These are phyloP conservation scores for Blastobotrys robertii DNA, from an alignment of 805 yeast genomes.

Conservation along the genomic window DNA sequence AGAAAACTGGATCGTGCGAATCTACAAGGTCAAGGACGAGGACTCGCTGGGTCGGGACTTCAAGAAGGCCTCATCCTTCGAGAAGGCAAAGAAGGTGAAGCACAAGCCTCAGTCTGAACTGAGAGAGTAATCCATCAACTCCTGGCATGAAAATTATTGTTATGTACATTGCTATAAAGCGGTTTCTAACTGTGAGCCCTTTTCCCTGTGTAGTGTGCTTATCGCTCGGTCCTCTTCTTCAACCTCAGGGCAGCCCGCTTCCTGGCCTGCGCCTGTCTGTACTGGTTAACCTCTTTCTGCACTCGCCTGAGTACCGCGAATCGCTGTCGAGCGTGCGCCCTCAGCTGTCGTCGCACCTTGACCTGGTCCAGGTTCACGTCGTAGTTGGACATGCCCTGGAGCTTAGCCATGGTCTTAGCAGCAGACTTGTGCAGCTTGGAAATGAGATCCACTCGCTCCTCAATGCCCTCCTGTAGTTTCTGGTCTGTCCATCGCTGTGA, in stretches of 20 bases:
- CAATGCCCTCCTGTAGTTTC: conserved; percentile 1
- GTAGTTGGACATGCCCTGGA: conserved; percentile 2
- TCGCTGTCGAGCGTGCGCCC: conserved; percentile 2
- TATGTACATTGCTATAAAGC: not conserved
- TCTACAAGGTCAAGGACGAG: conserved; percentile 80
- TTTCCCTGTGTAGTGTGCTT: too few relatives aligned
- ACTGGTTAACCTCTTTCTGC: conserved; percentile 4
- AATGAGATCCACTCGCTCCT: not conserved
- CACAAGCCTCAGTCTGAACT: conserved; percentile 15
- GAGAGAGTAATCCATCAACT: conserved; percentile 8
- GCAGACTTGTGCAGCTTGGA: conserved; percentile 1
- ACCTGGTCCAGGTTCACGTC: not conserved
- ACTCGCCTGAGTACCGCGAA: conserved; percentile 4
- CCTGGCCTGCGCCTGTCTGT: conserved; percentile 1
- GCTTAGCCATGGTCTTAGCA: not conserved
- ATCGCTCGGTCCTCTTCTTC: not conserved
- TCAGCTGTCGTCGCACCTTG: conserved; percentile 2
- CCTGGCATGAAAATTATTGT: not conserved
- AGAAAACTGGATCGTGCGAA: conserved; percentile 94
- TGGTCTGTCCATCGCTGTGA: conserved; percentile 3
- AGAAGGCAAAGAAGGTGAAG: conserved; percentile 12
- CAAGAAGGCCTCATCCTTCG: conserved; percentile 12
- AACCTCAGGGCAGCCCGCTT: not conserved
- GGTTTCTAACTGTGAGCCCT: too few relatives aligned
- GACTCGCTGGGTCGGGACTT: conserved; percentile 78